Evolutionary conservation across 2,329 filamentous ascomycete genomes (phyloP).

Genomic region (Exserohilum turcica): DNA sequence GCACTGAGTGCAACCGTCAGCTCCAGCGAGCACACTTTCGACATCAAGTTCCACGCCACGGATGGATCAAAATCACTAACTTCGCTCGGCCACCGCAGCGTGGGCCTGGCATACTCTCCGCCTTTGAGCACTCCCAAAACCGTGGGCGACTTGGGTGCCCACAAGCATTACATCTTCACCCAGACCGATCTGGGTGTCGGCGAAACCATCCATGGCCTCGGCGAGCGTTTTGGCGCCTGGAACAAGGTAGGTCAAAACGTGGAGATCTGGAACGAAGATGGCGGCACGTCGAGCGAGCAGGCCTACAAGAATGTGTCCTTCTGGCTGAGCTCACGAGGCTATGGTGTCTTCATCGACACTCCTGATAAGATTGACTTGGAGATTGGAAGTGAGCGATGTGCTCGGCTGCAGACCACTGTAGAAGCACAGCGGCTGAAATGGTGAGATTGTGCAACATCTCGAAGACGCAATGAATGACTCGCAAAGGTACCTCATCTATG

Average conservation of each 20-base stretch:
- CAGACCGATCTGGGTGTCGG: constrained; percentile 55
- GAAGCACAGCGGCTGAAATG: constrained; percentile 73
- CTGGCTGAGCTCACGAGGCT: constrained; percentile 73
- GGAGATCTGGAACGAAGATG: constrained; percentile 66
- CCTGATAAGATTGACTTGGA: constrained; percentile 73
- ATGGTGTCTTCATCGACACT: constrained; percentile 76
- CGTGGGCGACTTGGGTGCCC: constrained; percentile 56
- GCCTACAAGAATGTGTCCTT: constrained; percentile 75
- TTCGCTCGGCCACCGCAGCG: constrained; percentile 60
- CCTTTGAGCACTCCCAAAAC: constrained; percentile 59
- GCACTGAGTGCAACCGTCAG: constrained; percentile 59
- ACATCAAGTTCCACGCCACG: constrained; percentile 60
- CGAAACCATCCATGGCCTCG: constrained; percentile 74
- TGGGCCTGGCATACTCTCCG: constrained; percentile 63
- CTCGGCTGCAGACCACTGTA: constrained; percentile 70
- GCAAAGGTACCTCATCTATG: constrained; percentile 68
- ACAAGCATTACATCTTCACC: constrained; percentile 53
- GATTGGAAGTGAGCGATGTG: constrained; percentile 74
- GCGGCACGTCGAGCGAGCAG: constrained; percentile 70
- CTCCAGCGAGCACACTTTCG: constrained; percentile 57
- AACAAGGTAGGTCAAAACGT: constrained; percentile 76
- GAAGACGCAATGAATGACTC: constrained; percentile 1
- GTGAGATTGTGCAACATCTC: constrained; percentile 15
- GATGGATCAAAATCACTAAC: constrained; percentile 59
- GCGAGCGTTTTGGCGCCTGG: constrained; percentile 76